Percentiles rank a stretch among this genome's conserved stretches.
Evolutionary conservation across 139 green algal species (phyloP).

Genomic region (Tetratostichococcus sp.): DNA sequence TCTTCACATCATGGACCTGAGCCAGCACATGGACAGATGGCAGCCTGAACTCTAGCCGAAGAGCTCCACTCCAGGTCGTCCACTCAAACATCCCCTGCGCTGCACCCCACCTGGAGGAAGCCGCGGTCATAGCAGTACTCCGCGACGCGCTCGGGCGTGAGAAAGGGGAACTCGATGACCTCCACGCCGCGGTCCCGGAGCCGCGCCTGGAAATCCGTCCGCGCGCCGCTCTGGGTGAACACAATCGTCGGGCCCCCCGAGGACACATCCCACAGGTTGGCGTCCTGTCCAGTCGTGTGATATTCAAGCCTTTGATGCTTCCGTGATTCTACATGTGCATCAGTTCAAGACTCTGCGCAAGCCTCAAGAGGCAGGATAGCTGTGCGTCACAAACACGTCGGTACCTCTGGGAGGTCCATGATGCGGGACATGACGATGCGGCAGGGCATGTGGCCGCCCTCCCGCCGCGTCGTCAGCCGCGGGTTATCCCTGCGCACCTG

Average conservation of each 20-base stretch:
- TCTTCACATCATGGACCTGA: too few relatives aligned
- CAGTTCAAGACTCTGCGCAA: too few relatives aligned
- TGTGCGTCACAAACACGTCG: too few relatives aligned
- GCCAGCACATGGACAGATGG: too few relatives aligned
- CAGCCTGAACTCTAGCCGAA: too few relatives aligned
- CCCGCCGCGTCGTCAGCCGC: slow-evolving; percentile 84
- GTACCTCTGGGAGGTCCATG: slow-evolving; percentile 84
- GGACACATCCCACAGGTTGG: slow-evolving; percentile 85
- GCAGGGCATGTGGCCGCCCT: slow-evolving; percentile 79
- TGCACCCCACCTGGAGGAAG: slow-evolving; percentile 64
- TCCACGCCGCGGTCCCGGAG: slow-evolving; percentile 73
- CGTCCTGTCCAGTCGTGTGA: too few relatives aligned
- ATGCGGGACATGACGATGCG: slow-evolving; percentile 91
- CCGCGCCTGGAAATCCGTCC: slow-evolving; percentile 57
- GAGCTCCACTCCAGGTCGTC: too few relatives aligned
- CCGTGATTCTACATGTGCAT: too few relatives aligned
- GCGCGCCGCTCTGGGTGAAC: slow-evolving; percentile 87
- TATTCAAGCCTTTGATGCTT: too few relatives aligned
- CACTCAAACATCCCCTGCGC: too few relatives aligned
- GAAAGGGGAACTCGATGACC: slow-evolving; percentile 97
- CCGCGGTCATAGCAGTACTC: slow-evolving; percentile 89
- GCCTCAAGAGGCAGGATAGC: too few relatives aligned
- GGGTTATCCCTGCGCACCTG: slow-evolving; percentile 88
- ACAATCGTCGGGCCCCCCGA: slow-evolving; percentile 89
- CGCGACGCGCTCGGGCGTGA: slow-evolving; percentile 77